Base-by-base conservation (phyloP, 2,329 filamentous ascomycete species). In the Aspergillus cejpii region DNA sequence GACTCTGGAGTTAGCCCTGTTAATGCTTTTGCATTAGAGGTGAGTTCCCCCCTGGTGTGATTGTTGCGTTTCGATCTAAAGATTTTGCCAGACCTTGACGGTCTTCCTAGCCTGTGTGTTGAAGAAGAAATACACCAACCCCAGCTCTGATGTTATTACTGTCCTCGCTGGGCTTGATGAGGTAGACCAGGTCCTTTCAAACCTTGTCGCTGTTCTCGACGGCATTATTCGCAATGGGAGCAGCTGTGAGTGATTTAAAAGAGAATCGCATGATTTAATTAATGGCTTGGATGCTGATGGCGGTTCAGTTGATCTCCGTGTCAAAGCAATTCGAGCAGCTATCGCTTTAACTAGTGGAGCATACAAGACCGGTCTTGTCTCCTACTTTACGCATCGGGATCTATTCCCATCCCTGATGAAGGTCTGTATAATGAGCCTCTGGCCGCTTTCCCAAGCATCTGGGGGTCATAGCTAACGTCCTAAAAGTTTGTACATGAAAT, bases 321-420 rank as follows among this genome's bases (percentile, higher is more conserved):
- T 83, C 54, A 89, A 87, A 62, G 91, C 90, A 6, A 79, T 96
- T 23, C 78, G 86, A 56, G 84, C 87, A 34, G 82, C 90, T 6
- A 76, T 96, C 47, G 84, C 89, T 11, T 82, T 95, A 44, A 86
- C 88, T 5, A 87, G 90, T 7, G 90, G 91, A n/a, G 90, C 90
- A 45, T 97, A 96, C 65, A 89, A 94, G 68, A 97, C 92, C 3
- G 92, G 88, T 38, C 75, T 98, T 17, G 77, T 96, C 43, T 94
- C 90, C 1, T 98, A 97, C 67, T 88, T 98, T 61, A 92, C 92
- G 31, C 90, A 97, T 61, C 78, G 88, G 54, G 92, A 98, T 63
- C 75, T 97, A 27, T 98, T 98, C 60, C 91, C 91, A 15, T 84
- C 89, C 6, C 77, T 97, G 43, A 95, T 96, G 81, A 96, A 94